A percentile compares a stretch with the other conserved stretches of the same genome.
Evolutionary conservation across 2,329 filamentous ascomycete genomes (phyloP).

Genomic region (Phyllosticta citriasiana): DNA sequence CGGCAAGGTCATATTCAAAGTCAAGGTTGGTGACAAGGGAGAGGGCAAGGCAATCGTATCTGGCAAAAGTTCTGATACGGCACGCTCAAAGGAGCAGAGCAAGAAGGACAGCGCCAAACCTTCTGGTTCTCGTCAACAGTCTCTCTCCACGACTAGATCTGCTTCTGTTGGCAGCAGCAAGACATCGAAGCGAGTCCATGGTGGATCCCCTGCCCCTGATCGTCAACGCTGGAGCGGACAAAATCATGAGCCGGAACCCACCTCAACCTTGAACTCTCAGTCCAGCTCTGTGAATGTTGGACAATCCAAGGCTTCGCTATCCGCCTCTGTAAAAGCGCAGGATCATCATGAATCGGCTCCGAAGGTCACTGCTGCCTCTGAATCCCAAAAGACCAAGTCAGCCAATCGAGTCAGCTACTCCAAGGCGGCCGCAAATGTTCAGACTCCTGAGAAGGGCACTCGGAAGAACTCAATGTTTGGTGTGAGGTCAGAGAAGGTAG

Average conservation of each 20-base stretch:
- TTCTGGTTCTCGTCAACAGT: neutral
- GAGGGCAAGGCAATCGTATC: neutral
- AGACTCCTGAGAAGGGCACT: neutral
- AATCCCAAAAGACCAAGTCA: neutral
- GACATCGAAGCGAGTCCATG: neutral
- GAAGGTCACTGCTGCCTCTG: neutral
- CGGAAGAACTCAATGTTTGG: neutral
- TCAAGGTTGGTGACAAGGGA: neutral
- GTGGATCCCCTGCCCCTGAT: neutral
- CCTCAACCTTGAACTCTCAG: neutral
- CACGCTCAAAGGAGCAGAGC: neutral
- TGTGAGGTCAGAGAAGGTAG: neutral
- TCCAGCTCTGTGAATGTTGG: no score
- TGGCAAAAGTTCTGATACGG: neutral
- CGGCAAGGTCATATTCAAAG: neutral
- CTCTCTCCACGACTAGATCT: neutral
- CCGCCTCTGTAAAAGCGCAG: no score
- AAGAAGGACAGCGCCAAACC: neutral
- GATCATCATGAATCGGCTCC: neutral
- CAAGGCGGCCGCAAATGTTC: neutral
- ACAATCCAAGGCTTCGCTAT: no score
- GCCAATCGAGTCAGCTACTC: conserved; percentile 1
- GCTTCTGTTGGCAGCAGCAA: neutral
- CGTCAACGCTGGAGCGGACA: neutral
- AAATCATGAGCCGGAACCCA: neutral